Base-by-base conservation (phyloP, 2,329 filamentous ascomycete genomes). In the Aspergillus floridensis region DNA sequence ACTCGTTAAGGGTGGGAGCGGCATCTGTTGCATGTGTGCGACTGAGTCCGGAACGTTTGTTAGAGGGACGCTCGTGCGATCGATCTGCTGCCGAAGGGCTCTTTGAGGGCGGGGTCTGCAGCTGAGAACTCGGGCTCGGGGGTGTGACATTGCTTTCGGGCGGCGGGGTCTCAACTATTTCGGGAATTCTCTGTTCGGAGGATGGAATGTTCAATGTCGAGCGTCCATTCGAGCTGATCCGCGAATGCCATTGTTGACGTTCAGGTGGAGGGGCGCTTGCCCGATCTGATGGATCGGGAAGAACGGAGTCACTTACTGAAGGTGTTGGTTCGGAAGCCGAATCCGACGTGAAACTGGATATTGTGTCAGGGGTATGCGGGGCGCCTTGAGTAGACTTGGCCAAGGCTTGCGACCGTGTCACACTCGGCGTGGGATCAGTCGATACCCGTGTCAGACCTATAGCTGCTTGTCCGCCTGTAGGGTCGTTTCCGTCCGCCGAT, bases 101-200 rank as follows among this genome's bases (percentile, higher is more conserved):
- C 59, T 81, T 81, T 41, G 80, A 83, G 80, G 53, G 81, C 73
- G 53, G 75, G 72, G 32, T 67, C 68, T 52, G 66, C 49, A 51
- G 66, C 49, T 72, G 77, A 63, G 72, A 56, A 67, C 65, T 60
- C 66, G 77, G 52, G 52, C 51, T 63, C 22, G 64, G 24, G 32
- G 70, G 61, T 44, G 61, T 55, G 58, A 61, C 64, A 46, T 58
- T 63, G n/a, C 79, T 74, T 51, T 83, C 80, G 5, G 76, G 69
- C 2, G 84, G 78, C 14, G 86, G 84, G 1, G 88, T 88, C 72
- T 93, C 90, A 57, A 86, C 72, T 59, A 86, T 85, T 53, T 84
- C 79, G 11, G 84, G 84, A 14, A 86, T 76, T 22, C 71, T 70
- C 62, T 76, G 74, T 60, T 76, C 71, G 54, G 81, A 80, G 12